phyloP scores from a whole-genome alignment of 306 rosid genomes.

The Biancaea sappan region DNA sequence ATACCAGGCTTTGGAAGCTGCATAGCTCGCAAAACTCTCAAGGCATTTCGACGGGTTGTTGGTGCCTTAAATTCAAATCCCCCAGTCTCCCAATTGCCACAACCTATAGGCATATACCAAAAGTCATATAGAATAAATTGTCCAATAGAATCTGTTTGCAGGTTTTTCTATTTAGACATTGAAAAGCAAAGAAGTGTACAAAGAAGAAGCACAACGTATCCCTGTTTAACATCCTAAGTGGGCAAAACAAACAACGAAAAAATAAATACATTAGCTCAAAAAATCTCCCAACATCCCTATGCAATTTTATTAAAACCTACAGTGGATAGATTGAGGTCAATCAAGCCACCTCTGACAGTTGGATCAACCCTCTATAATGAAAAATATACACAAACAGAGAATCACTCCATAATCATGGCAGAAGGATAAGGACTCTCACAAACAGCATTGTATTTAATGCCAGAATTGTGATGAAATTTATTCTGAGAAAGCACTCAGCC shows the following conservation, averaged over 20 bases:
- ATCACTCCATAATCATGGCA: neutral
- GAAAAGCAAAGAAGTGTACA: neutral
- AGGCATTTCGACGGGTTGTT: conserved; percentile 72
- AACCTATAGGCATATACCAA: conserved; percentile 49
- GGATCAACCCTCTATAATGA: neutral
- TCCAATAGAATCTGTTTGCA: neutral
- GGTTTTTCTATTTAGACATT: neutral
- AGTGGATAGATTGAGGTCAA: neutral
- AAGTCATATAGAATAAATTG: conserved; percentile 5
- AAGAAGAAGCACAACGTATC: neutral
- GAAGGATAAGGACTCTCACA: neutral
- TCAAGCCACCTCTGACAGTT: neutral
- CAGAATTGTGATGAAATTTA: neutral
- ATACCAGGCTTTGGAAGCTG: conserved; percentile 94
- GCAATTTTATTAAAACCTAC: neutral
- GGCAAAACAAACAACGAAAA: neutral
- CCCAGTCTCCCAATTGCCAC: conserved; percentile 44
- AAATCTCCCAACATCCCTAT: neutral
- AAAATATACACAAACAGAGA: neutral
- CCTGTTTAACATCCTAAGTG: neutral
- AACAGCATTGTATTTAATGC: neutral
- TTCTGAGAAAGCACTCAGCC: neutral
- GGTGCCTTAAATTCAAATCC: conserved; percentile 84
- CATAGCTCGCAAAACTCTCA: conserved; percentile 90
- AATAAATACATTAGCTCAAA: neutral